phyloP scores from a whole-genome alignment of 2,329 filamentous ascomycete species.

The Calycina herbarum region DNA sequence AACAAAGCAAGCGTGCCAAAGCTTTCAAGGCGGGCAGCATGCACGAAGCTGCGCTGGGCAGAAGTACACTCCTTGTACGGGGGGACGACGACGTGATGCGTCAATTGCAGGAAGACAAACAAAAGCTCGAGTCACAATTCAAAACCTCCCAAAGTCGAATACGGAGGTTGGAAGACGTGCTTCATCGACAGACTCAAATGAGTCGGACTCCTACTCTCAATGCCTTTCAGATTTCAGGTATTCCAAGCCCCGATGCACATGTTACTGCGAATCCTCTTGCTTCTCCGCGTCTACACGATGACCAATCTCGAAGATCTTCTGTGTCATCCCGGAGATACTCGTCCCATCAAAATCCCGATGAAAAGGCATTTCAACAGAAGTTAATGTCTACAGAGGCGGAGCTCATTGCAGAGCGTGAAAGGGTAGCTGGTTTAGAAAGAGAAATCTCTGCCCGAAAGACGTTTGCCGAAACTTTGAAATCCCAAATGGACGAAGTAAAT shows the following conservation, averaged over 20 bases:
- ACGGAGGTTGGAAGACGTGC: slow-evolving; percentile 83
- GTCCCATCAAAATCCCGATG: slow-evolving; percentile 57
- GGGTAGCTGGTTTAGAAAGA: slow-evolving; percentile 64
- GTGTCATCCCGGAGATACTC: slow-evolving; percentile 62
- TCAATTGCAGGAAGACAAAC: slow-evolving; percentile 80
- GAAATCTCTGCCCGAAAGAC: slow-evolving; percentile 61
- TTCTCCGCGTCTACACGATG: slow-evolving; percentile 39
- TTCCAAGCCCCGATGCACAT: slow-evolving; percentile 49
- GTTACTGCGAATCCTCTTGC: slow-evolving; percentile 43
- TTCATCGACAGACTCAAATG: slow-evolving; percentile 76
- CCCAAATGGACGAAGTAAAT: slow-evolving; percentile 78
- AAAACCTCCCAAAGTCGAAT: slow-evolving; percentile 88
- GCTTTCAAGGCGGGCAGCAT: slow-evolving; percentile 97
- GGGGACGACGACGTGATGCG: slow-evolving; percentile 82
- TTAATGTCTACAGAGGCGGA: slow-evolving; percentile 75
- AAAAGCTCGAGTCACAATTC: slow-evolving; percentile 69
- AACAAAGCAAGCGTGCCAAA: slow-evolving; percentile 82
- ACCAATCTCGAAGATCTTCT: slow-evolving; percentile 58
- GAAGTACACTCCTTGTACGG: slow-evolving; percentile 79
- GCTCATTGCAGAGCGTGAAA: slow-evolving; percentile 70
- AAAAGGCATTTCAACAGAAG: slow-evolving; percentile 61
- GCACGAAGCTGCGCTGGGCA: slow-evolving; percentile 85
- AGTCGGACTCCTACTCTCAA: slow-evolving; percentile 54
- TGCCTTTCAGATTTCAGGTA: slow-evolving; percentile 51
- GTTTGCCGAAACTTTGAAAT: slow-evolving; percentile 61